Evolutionary conservation across 441 rosid genomes (phyloP).

Genomic region (Theobroma grandiflorum): DNA sequence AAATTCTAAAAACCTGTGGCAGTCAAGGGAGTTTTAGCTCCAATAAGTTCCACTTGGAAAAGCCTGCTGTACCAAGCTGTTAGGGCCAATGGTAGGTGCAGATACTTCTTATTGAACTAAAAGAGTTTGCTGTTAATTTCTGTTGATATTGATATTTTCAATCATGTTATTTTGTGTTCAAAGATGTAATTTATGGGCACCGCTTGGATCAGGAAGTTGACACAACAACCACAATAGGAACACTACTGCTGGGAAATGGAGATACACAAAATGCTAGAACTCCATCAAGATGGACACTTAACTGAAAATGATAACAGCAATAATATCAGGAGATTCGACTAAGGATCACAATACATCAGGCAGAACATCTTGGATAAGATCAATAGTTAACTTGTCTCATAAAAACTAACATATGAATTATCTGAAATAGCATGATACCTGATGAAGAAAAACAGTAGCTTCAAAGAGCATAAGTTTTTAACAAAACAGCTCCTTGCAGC

Average conservation of each 20-base stretch:
- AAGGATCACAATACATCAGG: neutral
- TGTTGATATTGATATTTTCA: neutral
- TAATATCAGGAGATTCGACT: neutral
- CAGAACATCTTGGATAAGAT: constrained; percentile 5
- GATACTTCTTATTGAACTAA: neutral
- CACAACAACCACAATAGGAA: neutral
- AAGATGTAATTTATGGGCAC: neutral
- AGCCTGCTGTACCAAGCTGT: neutral
- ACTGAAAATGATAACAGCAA: no score
- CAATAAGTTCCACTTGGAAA: neutral
- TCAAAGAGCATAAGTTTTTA: neutral
- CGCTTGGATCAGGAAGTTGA: neutral
- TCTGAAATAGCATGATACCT: neutral
- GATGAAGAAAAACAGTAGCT: constrained; percentile 5
- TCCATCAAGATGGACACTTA: neutral
- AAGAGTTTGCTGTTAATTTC: neutral
- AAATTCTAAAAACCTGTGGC: neutral
- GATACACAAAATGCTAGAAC: neutral
- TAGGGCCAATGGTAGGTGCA: neutral
- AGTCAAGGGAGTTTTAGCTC: neutral
- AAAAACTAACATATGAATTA: neutral
- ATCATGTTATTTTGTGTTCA: neutral
- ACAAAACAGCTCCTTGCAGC: neutral
- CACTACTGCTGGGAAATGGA: neutral
- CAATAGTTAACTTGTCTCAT: neutral